Percentiles rank a stretch among this genome's conserved stretches.
phyloP scores from a whole-genome alignment of 1,139 yeast genomes.

The Hyphopichia wangnamkhiaoensis region DNA sequence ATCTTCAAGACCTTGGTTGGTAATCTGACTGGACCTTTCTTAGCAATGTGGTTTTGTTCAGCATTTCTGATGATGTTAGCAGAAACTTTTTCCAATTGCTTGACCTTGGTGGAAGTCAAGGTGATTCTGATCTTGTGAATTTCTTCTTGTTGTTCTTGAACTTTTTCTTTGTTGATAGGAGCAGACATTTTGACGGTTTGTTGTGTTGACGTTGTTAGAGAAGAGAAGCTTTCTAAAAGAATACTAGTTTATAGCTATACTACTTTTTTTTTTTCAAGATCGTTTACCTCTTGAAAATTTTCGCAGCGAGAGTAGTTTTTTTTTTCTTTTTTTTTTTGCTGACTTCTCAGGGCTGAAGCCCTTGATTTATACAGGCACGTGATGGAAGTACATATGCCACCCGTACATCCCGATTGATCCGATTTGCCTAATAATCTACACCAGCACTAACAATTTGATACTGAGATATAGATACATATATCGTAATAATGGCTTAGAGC shows the following conservation, averaged over 20 bases:
- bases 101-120: conserved; percentile 98
- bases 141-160: conserved; percentile 76
- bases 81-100: conserved; percentile 93
- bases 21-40: conserved; percentile 99
- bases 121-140: conserved; percentile 99
- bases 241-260: neutral
- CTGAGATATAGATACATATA: no score
- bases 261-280: no score
- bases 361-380: neutral
- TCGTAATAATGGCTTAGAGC: no score
- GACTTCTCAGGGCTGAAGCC: conserved; percentile 10
- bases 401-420: no score
- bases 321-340: neutral
- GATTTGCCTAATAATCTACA: no score
- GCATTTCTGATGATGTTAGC: conserved; percentile 90
- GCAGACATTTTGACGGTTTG: conserved; percentile 62
- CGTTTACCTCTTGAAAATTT: neutral
- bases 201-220: conserved; percentile 47
- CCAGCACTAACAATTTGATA: no score
- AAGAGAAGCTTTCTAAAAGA: conserved; percentile 13
- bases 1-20: conserved; percentile 99
- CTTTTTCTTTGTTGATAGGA: conserved; percentile 76
- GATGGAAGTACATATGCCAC: neutral
- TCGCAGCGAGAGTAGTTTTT: neutral
- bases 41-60: conserved; percentile 74